Percentiles rank a stretch among this genome's conserved stretches.
phyloP scores from a whole-genome alignment of 139 green algal species.

The Coccomyxa sp. region DNA sequence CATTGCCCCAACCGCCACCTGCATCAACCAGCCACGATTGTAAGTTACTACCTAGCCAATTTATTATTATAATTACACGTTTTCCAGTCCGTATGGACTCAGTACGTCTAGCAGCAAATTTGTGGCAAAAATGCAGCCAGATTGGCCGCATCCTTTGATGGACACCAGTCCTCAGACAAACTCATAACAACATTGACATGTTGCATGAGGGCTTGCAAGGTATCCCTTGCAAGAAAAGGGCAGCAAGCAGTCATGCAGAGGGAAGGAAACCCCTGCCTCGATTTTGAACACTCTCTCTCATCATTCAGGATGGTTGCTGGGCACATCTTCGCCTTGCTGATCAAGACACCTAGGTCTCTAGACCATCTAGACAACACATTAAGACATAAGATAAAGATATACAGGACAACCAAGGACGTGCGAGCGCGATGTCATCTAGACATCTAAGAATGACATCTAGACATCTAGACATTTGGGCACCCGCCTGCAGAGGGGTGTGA shows the following conservation, averaged over 20 bases:
- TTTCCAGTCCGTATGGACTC: neutral
- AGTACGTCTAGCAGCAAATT: neutral
- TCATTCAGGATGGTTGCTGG: no score
- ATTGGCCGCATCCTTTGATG: neutral
- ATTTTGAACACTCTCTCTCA: no score
- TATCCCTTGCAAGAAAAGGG: no score
- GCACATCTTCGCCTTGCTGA: no score
- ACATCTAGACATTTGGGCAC: neutral
- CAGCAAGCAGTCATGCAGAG: no score
- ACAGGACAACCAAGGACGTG: neutral
- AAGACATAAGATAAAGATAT: no score
- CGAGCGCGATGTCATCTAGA: neutral
- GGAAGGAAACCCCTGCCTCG: no score
- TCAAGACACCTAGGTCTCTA: no score
- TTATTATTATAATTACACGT: neutral
- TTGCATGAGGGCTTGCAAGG: no score
- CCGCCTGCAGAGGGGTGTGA: conserved; percentile 73
- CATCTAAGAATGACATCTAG: neutral
- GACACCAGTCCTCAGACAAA: neutral
- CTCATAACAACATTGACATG: no score
- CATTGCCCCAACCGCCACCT: conserved; percentile 30
- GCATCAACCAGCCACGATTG: neutral
- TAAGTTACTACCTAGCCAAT: neutral
- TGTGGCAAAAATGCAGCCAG: neutral
- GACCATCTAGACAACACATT: no score